phyloP scores from a whole-genome alignment of 495 filamentous ascomycete genomes.

The Glarea lozoyensis region DNA sequence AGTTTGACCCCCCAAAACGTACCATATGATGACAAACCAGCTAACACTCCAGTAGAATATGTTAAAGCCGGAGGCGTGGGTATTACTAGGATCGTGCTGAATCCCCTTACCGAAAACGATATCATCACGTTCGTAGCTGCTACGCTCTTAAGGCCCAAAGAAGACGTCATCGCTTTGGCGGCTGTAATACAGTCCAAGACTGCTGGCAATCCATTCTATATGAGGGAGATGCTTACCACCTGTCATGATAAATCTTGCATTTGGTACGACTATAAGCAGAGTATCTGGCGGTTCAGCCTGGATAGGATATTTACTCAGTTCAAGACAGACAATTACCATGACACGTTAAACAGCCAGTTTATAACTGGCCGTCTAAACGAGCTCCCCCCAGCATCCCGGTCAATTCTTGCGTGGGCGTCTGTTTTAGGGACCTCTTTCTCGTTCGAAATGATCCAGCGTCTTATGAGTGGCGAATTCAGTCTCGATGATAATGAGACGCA shows the following conservation, averaged over 20 bases:
- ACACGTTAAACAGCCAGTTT: constrained; percentile 72
- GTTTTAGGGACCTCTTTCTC: constrained; percentile 72
- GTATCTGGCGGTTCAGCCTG: constrained; percentile 73
- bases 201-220: constrained; percentile 76
- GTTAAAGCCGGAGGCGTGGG: constrained; percentile 19
- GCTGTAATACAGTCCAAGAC: constrained; percentile 77
- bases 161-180: constrained; percentile 53
- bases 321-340: constrained; percentile 57
- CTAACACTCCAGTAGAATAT: constrained; percentile 11
- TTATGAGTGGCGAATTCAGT: constrained; percentile 61
- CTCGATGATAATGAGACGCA: constrained; percentile 28
- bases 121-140: constrained; percentile 67
- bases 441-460: constrained; percentile 67
- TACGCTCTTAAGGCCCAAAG: constrained; percentile 54
- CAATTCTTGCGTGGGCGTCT: constrained; percentile 81
- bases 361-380: constrained; percentile 69
- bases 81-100: constrained; percentile 57
- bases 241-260: constrained; percentile 79
- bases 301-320: constrained; percentile 78
- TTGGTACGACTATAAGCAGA: constrained; percentile 77
- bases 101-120: constrained; percentile 63
- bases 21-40: constrained; percentile 9
- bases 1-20: constrained; percentile 15
- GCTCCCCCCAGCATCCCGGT: constrained; percentile 56
- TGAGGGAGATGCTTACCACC: constrained; percentile 82